A percentile compares a stretch with the other conserved stretches of the same genome.
These are phyloP conservation scores for Septoria linicola DNA, from an alignment of 2,329 filamentous ascomycete genomes.

Conservation along the genomic window DNA sequence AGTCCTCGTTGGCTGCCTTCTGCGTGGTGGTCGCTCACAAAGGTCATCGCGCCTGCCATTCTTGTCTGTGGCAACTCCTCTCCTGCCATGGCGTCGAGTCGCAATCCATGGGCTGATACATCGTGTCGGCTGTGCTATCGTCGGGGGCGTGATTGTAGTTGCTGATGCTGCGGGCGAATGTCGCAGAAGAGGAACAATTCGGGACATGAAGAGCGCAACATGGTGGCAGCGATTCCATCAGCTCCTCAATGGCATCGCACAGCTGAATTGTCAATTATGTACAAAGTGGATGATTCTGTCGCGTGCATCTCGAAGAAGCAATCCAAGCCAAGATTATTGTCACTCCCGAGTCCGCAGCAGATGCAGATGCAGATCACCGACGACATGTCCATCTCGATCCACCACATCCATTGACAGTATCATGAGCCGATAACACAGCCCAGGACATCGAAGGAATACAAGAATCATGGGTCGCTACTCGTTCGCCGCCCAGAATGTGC, in stretches of 20 bases:
- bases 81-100: background rate
- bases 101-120: constrained; percentile 1
- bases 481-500: constrained; percentile 53
- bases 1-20: constrained; percentile 30
- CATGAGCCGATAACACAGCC: constrained; percentile 6
- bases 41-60: constrained; percentile 22
- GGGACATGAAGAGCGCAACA: constrained; percentile 65
- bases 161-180: constrained; percentile 46
- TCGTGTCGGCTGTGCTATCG: constrained; percentile 8
- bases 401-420: too few relatives aligned
- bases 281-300: background rate
- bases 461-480: constrained; percentile 58
- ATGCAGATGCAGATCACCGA: too few relatives aligned
- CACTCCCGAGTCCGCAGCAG: constrained; percentile 8
- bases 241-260: constrained; percentile 23
- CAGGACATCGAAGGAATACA: too few relatives aligned
- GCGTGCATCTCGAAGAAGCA: too few relatives aligned
- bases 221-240: constrained; percentile 37
- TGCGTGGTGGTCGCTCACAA: constrained; percentile 3
- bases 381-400: background rate
- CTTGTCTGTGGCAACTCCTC: constrained; percentile 6
- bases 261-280: background rate
- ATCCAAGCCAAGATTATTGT: background rate
- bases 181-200: constrained; percentile 56
- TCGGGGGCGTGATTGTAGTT: constrained; percentile 34